These are phyloP conservation scores for Saccharomycodes ludwigii DNA, from an alignment of 805 yeast genomes.

Conservation along the genomic window DNA sequence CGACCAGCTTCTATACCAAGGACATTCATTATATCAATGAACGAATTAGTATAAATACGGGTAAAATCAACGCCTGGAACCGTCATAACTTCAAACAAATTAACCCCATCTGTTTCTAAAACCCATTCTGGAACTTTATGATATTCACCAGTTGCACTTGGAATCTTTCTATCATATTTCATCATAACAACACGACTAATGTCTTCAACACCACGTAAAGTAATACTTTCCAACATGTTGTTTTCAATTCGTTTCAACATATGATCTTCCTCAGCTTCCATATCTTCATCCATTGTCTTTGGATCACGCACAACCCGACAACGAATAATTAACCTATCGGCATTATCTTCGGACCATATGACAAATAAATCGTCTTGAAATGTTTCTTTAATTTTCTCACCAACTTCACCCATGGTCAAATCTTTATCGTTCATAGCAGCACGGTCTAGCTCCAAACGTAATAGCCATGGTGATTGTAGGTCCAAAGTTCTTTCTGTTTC, in stretches of 20 bases:
- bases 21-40: slow-evolving; percentile 88
- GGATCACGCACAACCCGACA: slow-evolving; percentile 98
- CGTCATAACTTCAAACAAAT: slow-evolving; percentile 85
- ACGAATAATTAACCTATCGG: slow-evolving; percentile 91
- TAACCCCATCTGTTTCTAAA: slow-evolving; percentile 96
- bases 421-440: slow-evolving; percentile 98
- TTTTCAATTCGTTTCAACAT: slow-evolving; percentile 89
- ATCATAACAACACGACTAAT: slow-evolving; percentile 72
- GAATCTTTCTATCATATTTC: slow-evolving; percentile 63
- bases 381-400: slow-evolving; percentile 83
- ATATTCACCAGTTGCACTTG: slow-evolving; percentile 77
- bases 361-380: slow-evolving; percentile 93
- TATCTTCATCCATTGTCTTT: slow-evolving; percentile 83
- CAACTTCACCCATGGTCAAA: slow-evolving; percentile 95
- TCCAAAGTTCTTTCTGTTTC: slow-evolving; percentile 89
- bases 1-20: slow-evolving; percentile 98
- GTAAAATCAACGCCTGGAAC: slow-evolving; percentile 89
- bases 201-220: slow-evolving; percentile 91
- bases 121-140: slow-evolving; percentile 94
- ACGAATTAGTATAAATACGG: slow-evolving; percentile 90
- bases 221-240: slow-evolving; percentile 90
- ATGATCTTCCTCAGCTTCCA: slow-evolving; percentile 93
- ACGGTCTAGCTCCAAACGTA: slow-evolving; percentile 94
- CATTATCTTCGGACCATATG: slow-evolving; percentile 98
- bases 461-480: slow-evolving; percentile 95